Conservation (phyloP, 331 rosid genomes). For the Quercus tomentella region DNA sequence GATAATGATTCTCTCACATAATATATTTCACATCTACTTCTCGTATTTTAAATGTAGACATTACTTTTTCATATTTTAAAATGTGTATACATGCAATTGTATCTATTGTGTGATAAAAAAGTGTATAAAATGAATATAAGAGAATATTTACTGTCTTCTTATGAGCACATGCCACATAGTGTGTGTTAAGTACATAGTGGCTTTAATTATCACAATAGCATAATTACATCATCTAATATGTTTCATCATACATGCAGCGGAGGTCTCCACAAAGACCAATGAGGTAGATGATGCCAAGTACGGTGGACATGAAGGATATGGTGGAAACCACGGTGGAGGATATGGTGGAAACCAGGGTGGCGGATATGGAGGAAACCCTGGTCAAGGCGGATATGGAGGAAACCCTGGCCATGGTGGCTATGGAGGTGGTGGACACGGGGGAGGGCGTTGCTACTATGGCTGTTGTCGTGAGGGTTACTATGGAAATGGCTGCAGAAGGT, state of each 20-base stretch:
- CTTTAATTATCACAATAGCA: not conserved
- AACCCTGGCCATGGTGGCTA: not conserved
- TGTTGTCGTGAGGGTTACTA: slow-evolving; percentile 13
- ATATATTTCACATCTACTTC: too few species aligned
- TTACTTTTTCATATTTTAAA: too few species aligned
- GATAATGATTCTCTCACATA: too few species aligned
- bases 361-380: not conserved
- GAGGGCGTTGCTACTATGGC: not conserved
- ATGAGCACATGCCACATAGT: too few species aligned
- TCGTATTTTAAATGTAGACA: too few species aligned
- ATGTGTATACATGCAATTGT: too few species aligned
- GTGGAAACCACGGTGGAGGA: not conserved
- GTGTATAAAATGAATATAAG: not conserved
- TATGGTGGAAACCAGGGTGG: not conserved
- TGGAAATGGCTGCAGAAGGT: slow-evolving; percentile 19
- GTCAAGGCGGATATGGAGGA: not conserved
- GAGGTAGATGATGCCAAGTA: slow-evolving; percentile 15
- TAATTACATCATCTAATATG: not conserved
- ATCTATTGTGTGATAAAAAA: too few species aligned
- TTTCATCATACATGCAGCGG: not conserved
- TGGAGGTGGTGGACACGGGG: not conserved
- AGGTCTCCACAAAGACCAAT: not conserved
- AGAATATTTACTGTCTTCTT: too few species aligned
- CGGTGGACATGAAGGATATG: not conserved
- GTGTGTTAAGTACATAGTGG: not conserved